Evolutionary conservation across 805 yeast species (phyloP).

Genomic region (Scheffersomyces ergatensis): DNA sequence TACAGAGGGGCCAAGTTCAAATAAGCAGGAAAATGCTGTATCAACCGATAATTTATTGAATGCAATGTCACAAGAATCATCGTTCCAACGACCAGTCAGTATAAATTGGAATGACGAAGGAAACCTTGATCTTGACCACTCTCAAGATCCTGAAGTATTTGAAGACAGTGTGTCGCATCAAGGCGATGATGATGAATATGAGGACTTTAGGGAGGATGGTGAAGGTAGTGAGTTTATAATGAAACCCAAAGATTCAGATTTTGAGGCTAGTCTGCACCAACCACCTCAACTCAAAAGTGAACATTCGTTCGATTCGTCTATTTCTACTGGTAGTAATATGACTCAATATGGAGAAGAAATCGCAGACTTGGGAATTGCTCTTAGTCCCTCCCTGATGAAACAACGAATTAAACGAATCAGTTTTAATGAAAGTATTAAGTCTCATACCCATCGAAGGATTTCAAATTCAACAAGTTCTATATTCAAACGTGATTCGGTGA

Average conservation of each 20-base stretch:
- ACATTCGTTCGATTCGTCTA: constrained; percentile 12
- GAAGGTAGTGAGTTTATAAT: neutral
- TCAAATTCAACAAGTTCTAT: constrained; percentile 16
- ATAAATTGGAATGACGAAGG: constrained; percentile 43
- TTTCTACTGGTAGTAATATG: constrained; percentile 36
- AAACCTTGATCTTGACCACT: constrained; percentile 25
- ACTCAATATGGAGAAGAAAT: constrained; percentile 39
- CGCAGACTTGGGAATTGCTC: constrained; percentile 41
- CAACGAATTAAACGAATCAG: constrained; percentile 19
- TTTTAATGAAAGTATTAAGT: constrained; percentile 14
- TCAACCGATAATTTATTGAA: constrained; percentile 6
- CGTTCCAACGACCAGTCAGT: constrained; percentile 38
- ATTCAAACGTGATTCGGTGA: constrained; percentile 36
- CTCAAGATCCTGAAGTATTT: constrained; percentile 6
- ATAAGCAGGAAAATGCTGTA: constrained; percentile 1
- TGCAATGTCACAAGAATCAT: constrained; percentile 19
- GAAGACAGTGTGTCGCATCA: neutral
- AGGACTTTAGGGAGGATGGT: too few relatives aligned
- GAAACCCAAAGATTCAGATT: neutral
- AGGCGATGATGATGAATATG: constrained; percentile 2
- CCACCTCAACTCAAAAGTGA: neutral
- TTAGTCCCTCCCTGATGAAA: constrained; percentile 35
- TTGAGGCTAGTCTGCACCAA: neutral
- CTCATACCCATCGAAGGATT: constrained; percentile 11
- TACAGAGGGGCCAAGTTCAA: constrained; percentile 14